phyloP scores from a whole-genome alignment of 75 land plant species.

The Pseudotsuga menziesii region DNA sequence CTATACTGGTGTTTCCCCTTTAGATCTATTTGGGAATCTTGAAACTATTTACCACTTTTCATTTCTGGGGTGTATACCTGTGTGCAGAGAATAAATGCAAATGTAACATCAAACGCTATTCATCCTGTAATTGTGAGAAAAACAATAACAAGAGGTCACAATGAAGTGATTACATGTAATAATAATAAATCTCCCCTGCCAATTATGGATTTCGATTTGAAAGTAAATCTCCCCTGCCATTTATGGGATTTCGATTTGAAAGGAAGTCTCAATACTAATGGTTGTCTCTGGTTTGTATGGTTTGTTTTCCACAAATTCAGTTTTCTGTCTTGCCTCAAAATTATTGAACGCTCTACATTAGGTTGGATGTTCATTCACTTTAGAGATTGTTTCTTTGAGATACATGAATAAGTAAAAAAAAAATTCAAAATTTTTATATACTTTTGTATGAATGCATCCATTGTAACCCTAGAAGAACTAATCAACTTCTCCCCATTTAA shows the following conservation, averaged over 20 bases:
- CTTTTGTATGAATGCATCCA: neutral
- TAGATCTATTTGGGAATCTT: too few relatives aligned
- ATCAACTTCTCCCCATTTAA: neutral
- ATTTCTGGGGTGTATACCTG: neutral
- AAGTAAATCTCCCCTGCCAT: too few relatives aligned
- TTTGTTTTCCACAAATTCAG: slow-evolving; percentile 30
- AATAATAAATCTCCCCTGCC: neutral
- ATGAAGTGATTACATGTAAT: slow-evolving; percentile 58
- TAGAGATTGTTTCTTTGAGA: too few relatives aligned
- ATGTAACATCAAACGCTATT: slow-evolving; percentile 80
- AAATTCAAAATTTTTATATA: neutral
- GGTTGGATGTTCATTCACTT: slow-evolving; percentile 14
- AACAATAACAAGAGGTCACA: slow-evolving; percentile 59
- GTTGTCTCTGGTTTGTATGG: too few relatives aligned
- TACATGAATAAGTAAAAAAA: too few relatives aligned
- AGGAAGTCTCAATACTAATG: too few relatives aligned
- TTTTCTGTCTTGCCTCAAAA: slow-evolving; percentile 55
- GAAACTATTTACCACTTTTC: too few relatives aligned
- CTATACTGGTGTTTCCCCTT: slow-evolving; percentile 13
- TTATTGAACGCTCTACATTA: slow-evolving; percentile 64
- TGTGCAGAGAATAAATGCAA: slow-evolving; percentile 53
- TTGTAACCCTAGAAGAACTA: neutral
- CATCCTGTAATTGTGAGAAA: slow-evolving; percentile 84
- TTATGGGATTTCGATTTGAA: too few relatives aligned
- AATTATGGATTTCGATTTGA: neutral